phyloP scores from a whole-genome alignment of 1,139 yeast genomes.

The Suhomyces chickasaworum region DNA sequence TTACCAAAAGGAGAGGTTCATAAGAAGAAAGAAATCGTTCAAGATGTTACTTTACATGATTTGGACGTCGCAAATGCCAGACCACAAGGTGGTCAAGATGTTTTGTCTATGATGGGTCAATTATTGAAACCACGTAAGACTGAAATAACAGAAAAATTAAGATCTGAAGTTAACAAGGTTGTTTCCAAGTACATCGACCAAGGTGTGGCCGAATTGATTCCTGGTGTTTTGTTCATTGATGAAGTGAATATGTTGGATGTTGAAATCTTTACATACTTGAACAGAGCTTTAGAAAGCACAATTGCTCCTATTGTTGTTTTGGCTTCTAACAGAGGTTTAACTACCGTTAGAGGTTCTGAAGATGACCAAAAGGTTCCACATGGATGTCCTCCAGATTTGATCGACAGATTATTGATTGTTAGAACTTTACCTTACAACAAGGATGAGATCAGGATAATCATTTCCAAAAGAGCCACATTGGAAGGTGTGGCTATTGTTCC shows the following conservation, averaged over 20 bases:
- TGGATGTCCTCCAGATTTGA: constrained; percentile 93
- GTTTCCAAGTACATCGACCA: constrained; percentile 96
- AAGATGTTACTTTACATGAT: constrained; percentile 95
- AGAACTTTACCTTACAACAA: constrained; percentile 84
- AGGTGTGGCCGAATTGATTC: constrained; percentile 96
- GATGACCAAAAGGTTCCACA: constrained; percentile 76
- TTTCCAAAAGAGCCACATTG: constrained; percentile 75
- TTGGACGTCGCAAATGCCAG: constrained; percentile 94
- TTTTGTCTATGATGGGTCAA: constrained; percentile 98
- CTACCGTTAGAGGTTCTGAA: constrained; percentile 89
- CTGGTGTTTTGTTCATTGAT: constrained; percentile 96
- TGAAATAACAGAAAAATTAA: constrained; percentile 95
- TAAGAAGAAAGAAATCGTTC: constrained; percentile 96
- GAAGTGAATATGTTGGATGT: constrained; percentile 98
- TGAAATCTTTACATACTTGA: constrained; percentile 91
- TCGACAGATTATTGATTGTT: constrained; percentile 87
- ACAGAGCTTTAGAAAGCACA: constrained; percentile 86
- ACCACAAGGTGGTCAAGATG: constrained; percentile 99
- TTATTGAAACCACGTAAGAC: constrained; percentile 93
- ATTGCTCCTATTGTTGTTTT: constrained; percentile 94
- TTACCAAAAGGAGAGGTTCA: constrained; percentile 98
- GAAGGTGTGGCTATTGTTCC: constrained; percentile 67
- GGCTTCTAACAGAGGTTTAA: constrained; percentile 93
- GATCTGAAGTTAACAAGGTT: constrained; percentile 91
- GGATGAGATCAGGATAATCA: constrained; percentile 81